Conservation (phyloP, 179 eudicot species). For the Silene coronaria region DNA sequence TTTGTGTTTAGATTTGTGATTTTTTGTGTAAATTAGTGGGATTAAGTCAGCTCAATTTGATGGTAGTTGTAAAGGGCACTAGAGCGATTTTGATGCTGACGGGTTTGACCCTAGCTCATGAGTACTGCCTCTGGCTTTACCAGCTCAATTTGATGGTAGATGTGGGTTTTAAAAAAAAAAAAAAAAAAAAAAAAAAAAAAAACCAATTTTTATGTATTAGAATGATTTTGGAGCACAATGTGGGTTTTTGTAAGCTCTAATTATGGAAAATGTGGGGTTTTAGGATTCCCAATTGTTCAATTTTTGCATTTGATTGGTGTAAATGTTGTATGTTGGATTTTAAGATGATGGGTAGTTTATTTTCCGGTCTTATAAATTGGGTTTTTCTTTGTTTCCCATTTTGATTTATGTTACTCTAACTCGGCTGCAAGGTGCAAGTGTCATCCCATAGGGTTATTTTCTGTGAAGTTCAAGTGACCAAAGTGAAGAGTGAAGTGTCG, state of each 20-base stretch:
- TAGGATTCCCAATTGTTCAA: slow-evolving; percentile 4
- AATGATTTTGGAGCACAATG: neutral
- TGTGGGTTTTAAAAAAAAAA: too few species aligned
- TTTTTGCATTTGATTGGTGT: neutral
- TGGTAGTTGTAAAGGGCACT: neutral
- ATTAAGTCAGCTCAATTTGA: neutral
- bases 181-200: too few species aligned
- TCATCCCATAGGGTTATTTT: too few species aligned
- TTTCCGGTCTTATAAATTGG: slow-evolving; percentile 11
- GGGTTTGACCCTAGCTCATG: too few species aligned
- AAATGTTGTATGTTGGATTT: slow-evolving; percentile 11
- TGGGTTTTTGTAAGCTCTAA: neutral
- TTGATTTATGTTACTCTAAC: neutral
- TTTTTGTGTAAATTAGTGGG: neutral
- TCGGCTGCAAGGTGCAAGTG: too few species aligned
- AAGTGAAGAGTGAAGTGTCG: too few species aligned
- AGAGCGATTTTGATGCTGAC: neutral
- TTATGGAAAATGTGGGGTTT: slow-evolving; percentile 12
- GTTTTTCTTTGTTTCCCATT: neutral
- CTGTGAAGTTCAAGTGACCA: too few species aligned
- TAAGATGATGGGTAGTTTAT: neutral
- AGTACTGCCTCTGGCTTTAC: too few species aligned
- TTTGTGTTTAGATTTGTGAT: neutral
- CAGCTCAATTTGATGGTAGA: neutral
- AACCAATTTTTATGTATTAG: neutral